Evolutionary conservation across 2,329 filamentous ascomycete genomes (phyloP).

Genomic region (Graphium sp.): DNA sequence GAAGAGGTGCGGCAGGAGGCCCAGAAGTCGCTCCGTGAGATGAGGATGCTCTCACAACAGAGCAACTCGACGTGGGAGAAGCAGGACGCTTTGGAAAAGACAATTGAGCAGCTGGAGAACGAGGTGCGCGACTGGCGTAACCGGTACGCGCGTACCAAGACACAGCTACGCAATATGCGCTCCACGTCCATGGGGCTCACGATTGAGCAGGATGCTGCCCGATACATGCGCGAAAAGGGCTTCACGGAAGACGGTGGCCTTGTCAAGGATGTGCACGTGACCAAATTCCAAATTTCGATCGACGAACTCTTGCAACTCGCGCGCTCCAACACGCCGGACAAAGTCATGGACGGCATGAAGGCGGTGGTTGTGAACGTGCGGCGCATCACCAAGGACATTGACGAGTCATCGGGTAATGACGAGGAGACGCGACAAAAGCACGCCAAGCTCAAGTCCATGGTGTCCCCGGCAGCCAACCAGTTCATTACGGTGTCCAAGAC

Average conservation of each 20-base stretch:
- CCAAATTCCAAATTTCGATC: conserved; percentile 85
- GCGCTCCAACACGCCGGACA: conserved; percentile 53
- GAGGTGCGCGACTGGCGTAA: conserved; percentile 84
- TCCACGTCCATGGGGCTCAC: conserved; percentile 63
- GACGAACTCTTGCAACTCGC: conserved; percentile 76
- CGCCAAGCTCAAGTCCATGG: conserved; percentile 57
- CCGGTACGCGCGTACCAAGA: conserved; percentile 75
- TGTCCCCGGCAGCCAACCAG: conserved; percentile 90
- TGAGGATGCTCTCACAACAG: conserved; percentile 70
- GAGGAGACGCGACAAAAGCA: conserved; percentile 39
- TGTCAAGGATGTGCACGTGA: conserved; percentile 83
- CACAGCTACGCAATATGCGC: conserved; percentile 67
- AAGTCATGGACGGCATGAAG: conserved; percentile 76
- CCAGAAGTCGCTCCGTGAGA: conserved; percentile 69
- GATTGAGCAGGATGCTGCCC: conserved; percentile 52
- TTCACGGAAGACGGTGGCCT: conserved; percentile 58
- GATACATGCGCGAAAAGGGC: conserved; percentile 45
- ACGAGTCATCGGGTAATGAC: conserved; percentile 35
- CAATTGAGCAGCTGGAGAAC: conserved; percentile 59
- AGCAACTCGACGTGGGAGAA: conserved; percentile 65
- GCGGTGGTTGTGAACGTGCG: conserved; percentile 67
- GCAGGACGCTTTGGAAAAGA: conserved; percentile 61
- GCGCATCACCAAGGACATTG: conserved; percentile 69
- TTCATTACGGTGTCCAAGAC: conserved; percentile 91
- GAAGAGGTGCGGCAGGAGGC: conserved; percentile 79